These are phyloP conservation scores for Phoma sp. DNA, from an alignment of 2,329 filamentous ascomycete species.

Conservation along the genomic window DNA sequence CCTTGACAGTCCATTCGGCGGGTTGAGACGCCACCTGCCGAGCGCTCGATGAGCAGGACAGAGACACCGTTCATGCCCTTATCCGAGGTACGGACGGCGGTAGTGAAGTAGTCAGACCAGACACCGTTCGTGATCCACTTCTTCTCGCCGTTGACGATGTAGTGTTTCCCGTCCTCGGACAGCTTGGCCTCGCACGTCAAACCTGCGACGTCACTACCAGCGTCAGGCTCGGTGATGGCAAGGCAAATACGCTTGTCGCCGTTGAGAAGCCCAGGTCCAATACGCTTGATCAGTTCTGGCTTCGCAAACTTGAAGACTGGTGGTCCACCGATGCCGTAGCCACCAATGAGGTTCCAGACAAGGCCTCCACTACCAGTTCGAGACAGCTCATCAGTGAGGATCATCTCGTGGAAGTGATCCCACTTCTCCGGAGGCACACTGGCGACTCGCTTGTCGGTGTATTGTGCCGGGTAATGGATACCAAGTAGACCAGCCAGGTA, in stretches of 20 bases:
- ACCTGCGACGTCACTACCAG: constrained; percentile 93
- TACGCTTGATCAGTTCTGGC: constrained; percentile 81
- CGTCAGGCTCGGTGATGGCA: constrained; percentile 92
- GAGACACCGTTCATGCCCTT: constrained; percentile 92
- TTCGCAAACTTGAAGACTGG: constrained; percentile 91
- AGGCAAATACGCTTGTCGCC: constrained; percentile 98
- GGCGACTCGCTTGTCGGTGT: constrained; percentile 73
- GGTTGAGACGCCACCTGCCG: constrained; percentile 83
- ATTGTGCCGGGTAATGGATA: constrained; percentile 77
- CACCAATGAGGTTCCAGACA: constrained; percentile 95
- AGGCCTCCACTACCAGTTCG: constrained; percentile 88
- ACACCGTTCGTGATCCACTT: constrained; percentile 99
- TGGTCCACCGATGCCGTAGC: constrained; percentile 94
- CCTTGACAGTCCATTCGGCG: constrained; percentile 93
- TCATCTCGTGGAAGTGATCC: constrained; percentile 98
- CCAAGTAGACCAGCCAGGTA: constrained; percentile 94
- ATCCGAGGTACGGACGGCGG: constrained; percentile 87
- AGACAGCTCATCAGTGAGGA: constrained; percentile 92
- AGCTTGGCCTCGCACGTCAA: constrained; percentile 95
- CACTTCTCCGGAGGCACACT: constrained; percentile 86
- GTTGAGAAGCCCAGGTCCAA: constrained; percentile 83
- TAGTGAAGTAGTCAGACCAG: constrained; percentile 97
- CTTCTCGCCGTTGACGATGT: constrained; percentile 99
- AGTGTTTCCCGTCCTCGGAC: constrained; percentile 94
- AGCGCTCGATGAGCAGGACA: constrained; percentile 89